These are phyloP conservation scores for Dendrocalamus sinicus DNA, from an alignment of 176 grass and related monocot genomes.

Conservation along the genomic window DNA sequence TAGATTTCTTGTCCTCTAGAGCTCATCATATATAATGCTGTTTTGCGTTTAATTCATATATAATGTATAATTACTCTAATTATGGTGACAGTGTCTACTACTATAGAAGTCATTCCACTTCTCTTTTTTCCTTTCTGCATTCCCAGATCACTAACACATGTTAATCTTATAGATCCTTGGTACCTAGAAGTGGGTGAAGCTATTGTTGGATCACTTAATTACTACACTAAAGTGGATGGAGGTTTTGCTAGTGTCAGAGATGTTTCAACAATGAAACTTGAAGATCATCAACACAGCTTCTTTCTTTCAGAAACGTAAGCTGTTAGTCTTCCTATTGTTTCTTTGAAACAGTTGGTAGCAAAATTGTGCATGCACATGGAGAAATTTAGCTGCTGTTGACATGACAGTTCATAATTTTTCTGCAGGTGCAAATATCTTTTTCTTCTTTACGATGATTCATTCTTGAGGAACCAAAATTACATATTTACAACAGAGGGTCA, in stretches of 20 bases:
- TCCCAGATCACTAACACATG: slow-evolving; percentile 22
- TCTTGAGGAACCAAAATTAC: slow-evolving; percentile 82
- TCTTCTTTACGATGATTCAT: slow-evolving; percentile 96
- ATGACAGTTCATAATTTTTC: slow-evolving; percentile 21
- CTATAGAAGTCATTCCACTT: background rate
- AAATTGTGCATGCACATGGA: background rate
- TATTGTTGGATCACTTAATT: slow-evolving; percentile 79
- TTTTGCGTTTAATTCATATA: background rate
- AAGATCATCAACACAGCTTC: slow-evolving; percentile 99
- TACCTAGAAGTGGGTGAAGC: slow-evolving; percentile 95
- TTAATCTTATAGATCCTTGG: slow-evolving; percentile 82
- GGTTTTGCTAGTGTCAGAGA: slow-evolving; percentile 97
- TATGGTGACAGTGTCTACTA: background rate
- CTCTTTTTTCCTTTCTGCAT: background rate
- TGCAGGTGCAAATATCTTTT: slow-evolving; percentile 95
- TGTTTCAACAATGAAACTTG: slow-evolving; percentile 97
- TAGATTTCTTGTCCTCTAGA: background rate
- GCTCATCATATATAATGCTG: slow-evolving; percentile 3
- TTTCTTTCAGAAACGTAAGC: slow-evolving; percentile 97
- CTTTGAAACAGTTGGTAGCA: slow-evolving; percentile 7
- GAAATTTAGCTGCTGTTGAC: slow-evolving; percentile 5
- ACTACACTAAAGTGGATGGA: slow-evolving; percentile 90
- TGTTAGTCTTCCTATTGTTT: slow-evolving; percentile 23
- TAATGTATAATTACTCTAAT: background rate
- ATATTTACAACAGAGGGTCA: slow-evolving; percentile 97